Evolutionary conservation across 345 rosid species (phyloP).

Genomic region (Citrus glauca): DNA sequence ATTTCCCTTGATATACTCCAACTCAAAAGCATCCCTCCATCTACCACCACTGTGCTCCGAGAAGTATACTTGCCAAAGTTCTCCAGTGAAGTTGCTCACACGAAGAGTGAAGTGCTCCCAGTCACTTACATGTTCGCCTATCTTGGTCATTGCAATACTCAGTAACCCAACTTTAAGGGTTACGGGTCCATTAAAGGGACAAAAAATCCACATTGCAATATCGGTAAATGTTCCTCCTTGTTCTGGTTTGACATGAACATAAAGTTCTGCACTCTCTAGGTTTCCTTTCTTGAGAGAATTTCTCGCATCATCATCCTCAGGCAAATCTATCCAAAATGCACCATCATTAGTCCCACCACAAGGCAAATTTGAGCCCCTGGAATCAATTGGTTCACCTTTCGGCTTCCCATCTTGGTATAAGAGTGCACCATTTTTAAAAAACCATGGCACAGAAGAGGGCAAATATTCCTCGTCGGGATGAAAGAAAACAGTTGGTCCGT

Average conservation of each 20-base stretch:
- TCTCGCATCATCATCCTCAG: constrained; percentile 52
- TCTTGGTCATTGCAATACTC: constrained; percentile 59
- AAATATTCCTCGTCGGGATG: constrained; percentile 79
- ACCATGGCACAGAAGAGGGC: constrained; percentile 92
- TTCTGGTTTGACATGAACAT: constrained; percentile 86
- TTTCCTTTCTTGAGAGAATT: constrained; percentile 49
- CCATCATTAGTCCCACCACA: constrained; percentile 66
- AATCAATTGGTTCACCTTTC: constrained; percentile 46
- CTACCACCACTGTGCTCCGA: constrained; percentile 91
- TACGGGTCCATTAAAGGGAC: constrained; percentile 88
- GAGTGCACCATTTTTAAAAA: constrained; percentile 82
- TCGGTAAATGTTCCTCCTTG: constrained; percentile 90
- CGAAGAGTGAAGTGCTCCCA: constrained; percentile 96
- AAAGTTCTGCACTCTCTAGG: constrained; percentile 71
- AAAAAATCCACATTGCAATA: constrained; percentile 85
- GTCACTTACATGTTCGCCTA: constrained; percentile 83
- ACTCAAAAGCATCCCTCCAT: constrained; percentile 61
- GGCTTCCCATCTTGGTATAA: constrained; percentile 42
- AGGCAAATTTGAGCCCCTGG: constrained; percentile 65
- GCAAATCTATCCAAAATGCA: constrained; percentile 79
- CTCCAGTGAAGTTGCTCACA: constrained; percentile 77
- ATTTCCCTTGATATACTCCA: constrained; percentile 66
- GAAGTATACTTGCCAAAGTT: constrained; percentile 71
- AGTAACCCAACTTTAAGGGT: constrained; percentile 72
- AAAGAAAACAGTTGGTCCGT: constrained; percentile 83